These are phyloP conservation scores for Pythium scleroteichum DNA, from an alignment of 352 stramenopile species.

Conservation along the genomic window DNA sequence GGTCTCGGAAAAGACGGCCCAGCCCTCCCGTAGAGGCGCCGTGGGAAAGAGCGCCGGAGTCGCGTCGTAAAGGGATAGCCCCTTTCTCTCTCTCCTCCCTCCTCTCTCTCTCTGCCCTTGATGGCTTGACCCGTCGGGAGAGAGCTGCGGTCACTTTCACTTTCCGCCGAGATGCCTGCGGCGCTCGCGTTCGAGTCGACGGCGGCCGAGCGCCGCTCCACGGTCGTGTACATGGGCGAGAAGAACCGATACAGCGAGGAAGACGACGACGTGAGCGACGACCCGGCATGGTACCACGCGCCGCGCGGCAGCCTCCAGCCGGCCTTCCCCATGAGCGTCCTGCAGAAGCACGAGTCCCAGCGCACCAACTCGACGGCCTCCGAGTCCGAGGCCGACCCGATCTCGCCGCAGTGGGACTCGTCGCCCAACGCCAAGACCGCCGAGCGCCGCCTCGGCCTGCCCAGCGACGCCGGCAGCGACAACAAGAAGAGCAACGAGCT, in stretches of 20 bases:
- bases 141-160: no score
- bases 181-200: conserved; percentile 36
- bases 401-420: conserved; percentile 18
- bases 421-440: conserved; percentile 5
- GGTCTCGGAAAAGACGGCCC: background rate
- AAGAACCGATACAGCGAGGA: conserved; percentile 35
- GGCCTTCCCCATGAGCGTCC: conserved; percentile 47
- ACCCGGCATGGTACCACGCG: conserved; percentile 70
- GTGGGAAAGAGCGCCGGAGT: no score
- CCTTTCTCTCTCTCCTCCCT: no score
- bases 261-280: conserved; percentile 68
- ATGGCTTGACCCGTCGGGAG: no score
- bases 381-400: conserved; percentile 17
- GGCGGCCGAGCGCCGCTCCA: conserved; percentile 34
- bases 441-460: background rate
- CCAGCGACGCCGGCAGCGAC: conserved; percentile 20
- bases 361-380: conserved; percentile 14
- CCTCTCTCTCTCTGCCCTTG: no score
- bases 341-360: conserved; percentile 54
- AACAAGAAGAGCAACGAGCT: background rate
- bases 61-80: no score
- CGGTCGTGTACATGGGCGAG: conserved; percentile 35
- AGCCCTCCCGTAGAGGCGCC: no score
- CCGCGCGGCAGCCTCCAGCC: conserved; percentile 60
- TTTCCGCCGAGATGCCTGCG: no score